Evolutionary conservation across 306 rosid genomes (phyloP), one percentile per base, ranked within the genome.

Genomic region (Cucumis hystrix): DNA sequence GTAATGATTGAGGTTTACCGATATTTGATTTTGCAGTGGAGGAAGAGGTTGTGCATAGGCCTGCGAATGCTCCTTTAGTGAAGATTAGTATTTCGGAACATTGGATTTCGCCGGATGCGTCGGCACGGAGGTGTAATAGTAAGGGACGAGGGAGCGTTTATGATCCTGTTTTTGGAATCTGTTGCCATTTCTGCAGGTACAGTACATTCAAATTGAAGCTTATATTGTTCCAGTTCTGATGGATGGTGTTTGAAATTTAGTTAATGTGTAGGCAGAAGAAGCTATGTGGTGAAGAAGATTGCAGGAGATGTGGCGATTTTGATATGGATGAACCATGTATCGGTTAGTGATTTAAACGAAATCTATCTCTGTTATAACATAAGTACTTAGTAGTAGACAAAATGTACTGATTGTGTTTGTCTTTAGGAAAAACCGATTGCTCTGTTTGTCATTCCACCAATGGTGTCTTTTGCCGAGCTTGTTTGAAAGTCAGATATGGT

Each of bases 131-230:
- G 62, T 89, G 97, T 74, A 10, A 80, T 37, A 88, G 92, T 81
- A 91, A 83, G 71, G 94, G 89, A 41, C 87, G 91, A 55, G 90
- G 95, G 75, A 88, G 87, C 80, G 80, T 89, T 55, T 88, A 88
- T 79, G 83, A 91, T 77, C 77, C 91, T 10, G 69, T 83, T 57
- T 78, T 86, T 56, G 90, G 97, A 65, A 87, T 91, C 78, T 83
- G 91, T 82, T 91, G 92, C 86, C 97, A 91, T 74, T 88, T 88
- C 63, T 91, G 95, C 91, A 89, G 95, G 97, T 91, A 66, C 37
- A 33, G 97, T 91, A 72, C 62, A 16, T 14, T 71, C 18, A 41
- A 68, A 15, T 12, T 69, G 20, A 45, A 69, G 23, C 75, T 12
- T 33, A 5, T 73, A 11, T 65, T 62, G 1, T 47, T 67, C 0